Conservation (phyloP, 176 grass and related monocot species). For the Bonia amplexicaulis region DNA sequence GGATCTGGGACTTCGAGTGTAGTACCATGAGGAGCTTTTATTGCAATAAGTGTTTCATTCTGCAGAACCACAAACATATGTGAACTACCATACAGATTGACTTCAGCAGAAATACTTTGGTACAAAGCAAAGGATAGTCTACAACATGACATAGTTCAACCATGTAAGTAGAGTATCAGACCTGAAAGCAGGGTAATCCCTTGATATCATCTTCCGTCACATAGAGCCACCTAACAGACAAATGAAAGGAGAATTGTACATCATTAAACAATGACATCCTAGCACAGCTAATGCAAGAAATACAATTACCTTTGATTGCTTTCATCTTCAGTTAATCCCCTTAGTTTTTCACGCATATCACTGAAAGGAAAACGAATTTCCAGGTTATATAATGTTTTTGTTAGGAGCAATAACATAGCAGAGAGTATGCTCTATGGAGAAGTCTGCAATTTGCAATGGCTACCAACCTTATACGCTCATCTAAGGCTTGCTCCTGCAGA, state of each 20-base stretch:
- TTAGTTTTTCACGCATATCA: constrained; percentile 87
- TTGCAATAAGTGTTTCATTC: constrained; percentile 96
- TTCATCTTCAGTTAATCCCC: constrained; percentile 85
- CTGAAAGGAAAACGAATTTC: constrained; percentile 40
- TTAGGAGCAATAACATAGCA: neutral
- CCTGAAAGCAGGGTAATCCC: constrained; percentile 91
- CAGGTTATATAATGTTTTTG: constrained; percentile 22
- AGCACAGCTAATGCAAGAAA: constrained; percentile 10
- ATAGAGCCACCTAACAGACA: constrained; percentile 78
- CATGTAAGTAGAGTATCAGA: constrained; percentile 36
- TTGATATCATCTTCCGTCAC: constrained; percentile 99
- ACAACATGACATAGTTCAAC: neutral
- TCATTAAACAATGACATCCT: constrained; percentile 4
- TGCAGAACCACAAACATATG: constrained; percentile 32
- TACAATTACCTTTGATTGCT: constrained; percentile 72
- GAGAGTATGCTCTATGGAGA: neutral
- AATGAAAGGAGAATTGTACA: constrained; percentile 9
- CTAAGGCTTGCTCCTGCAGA: constrained; percentile 67
- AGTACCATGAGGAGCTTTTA: constrained; percentile 98
- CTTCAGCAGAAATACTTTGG: constrained; percentile 5
- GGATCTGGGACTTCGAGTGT: constrained; percentile 97
- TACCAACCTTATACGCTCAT: constrained; percentile 75
- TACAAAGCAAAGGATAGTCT: neutral
- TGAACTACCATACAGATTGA: neutral
- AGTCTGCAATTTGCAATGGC: constrained; percentile 11